Evolutionary conservation across 306 rosid genomes (phyloP), one percentile per base, ranked within the genome.

Genomic region (Vigna radiata): DNA sequence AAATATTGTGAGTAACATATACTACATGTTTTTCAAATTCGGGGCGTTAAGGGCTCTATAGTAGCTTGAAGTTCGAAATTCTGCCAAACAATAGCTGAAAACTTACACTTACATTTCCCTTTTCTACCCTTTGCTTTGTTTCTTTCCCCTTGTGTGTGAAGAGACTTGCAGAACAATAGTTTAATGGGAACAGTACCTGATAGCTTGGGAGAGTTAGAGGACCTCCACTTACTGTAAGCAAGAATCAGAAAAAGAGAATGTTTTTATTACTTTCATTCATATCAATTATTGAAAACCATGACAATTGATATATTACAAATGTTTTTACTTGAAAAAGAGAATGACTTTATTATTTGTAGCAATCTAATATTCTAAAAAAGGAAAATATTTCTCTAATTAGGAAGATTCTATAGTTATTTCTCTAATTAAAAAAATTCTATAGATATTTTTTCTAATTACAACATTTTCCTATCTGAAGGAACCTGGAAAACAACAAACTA

Each of bases 81-180:
- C 7, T 64, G 3, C 7, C 48, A 25, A 48, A 71, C 54, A 66
- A 61, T 17, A 23, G 29, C 58, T 64, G 70, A 37, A 36, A 62
- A 15, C 41, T 13, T 67, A 68, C 62, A 8, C 37, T 71, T 62
- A 73, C 56, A 11, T 48, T 79, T 68, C 65, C 49, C 19, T 62
- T 43, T 36, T 25, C 47, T 19, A 46, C 65, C 39, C 17, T 27
- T 29, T 83, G 53, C n/a, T 6, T 15, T 23, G 9, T 43, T 36
- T 25, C 46, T 25, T 70, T 61, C 37, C 27, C 33, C 2, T 21
- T 50, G 31, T 65, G 19, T 67, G 29, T 73, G 82, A 61, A 91
- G 98, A 80, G 98, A 94, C 85, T 85, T 94, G 92, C 89, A 89
- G 72, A 88, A 89, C 82, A 94, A 94, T 72, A 86, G 81, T 49